Conservation (phyloP, 495 filamentous ascomycete genomes). For the Aspergillus nidulans region DNA sequence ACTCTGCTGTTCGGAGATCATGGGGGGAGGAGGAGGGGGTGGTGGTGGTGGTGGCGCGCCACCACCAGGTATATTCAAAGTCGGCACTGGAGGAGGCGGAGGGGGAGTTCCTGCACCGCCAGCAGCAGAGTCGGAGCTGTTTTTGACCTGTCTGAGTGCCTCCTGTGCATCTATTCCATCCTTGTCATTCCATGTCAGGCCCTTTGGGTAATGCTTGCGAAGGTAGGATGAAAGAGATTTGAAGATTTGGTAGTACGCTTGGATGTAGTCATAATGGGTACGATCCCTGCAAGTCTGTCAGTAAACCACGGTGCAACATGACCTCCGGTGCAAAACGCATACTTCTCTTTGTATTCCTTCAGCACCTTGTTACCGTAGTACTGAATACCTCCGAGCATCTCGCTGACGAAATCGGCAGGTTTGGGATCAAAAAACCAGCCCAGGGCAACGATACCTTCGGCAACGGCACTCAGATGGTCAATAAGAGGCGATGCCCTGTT, state of each 20-base stretch:
- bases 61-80: conserved; percentile 49
- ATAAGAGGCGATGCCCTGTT: conserved; percentile 67
- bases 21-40: conserved; percentile 36
- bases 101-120: conserved; percentile 40
- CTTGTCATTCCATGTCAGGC: conserved; percentile 83
- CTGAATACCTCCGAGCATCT: conserved; percentile 72
- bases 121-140: conserved; percentile 40
- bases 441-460: conserved; percentile 79
- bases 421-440: conserved; percentile 81
- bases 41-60: conserved; percentile 81
- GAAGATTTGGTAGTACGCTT: conserved; percentile 83
- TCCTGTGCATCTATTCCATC: conserved; percentile 69
- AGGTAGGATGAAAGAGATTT: conserved; percentile 74
- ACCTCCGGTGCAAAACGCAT: conserved; percentile 19
- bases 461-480: conserved; percentile 78
- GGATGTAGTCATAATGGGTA: conserved; percentile 78
- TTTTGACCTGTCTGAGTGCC: conserved; percentile 58
- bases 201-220: conserved; percentile 70
- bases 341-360: conserved; percentile 89
- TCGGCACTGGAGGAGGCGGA: conserved; percentile 55
- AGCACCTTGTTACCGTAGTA: conserved; percentile 90
- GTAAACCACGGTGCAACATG: not conserved
- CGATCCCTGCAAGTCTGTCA: conserved; percentile 52
- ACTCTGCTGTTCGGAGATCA: conserved; percentile 25
- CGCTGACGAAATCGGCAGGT: conserved; percentile 75